Base-by-base conservation (phyloP, 2,329 filamentous ascomycete species). In the Sarocladiaceae sp. region DNA sequence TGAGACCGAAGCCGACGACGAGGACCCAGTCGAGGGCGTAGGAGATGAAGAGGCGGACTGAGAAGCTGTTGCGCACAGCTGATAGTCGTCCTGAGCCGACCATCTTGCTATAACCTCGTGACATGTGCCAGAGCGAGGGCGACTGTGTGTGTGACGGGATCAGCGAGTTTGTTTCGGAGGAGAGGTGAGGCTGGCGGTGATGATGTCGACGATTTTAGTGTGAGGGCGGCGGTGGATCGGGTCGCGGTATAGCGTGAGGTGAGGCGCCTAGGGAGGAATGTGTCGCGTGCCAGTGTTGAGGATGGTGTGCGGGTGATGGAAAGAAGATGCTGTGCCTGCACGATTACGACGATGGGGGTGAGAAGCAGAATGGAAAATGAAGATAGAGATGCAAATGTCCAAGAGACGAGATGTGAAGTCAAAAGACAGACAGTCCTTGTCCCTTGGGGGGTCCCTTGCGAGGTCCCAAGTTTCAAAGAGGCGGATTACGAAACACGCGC, bases 1-100 rank as follows among this genome's bases (percentile, higher is more conserved):
- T 67, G 13, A 68, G 73, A 20, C 72, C 79, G 26, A 80, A 73
- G 39, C 61, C 69, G 35, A 85, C 63, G 49, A 86, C 76, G 39
- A 85, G 65, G 16, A 86, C 60, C 86, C 86, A 91, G 65, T 90
- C 86, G 47, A 87, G 64, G 43, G 83, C 62, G 58, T 90, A 90
- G 18, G 83, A 85, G n/a, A 78, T 55, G 37, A 85, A 49, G 33
- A 69, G 54, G 19, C 59, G 54, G 10, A 61, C 44, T 3, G 63
- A 59, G 49, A 64, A 53, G 49, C 50, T 49, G 41, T 51, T 48
- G 34, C 51, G 50, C 37, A 46, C 51, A 50, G 48, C 48, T 41
- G 34, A 53, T 15, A 44, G 49, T 39, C 21, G 50, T 46, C 48
- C 50, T 20, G 52, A 42, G 20, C 49, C 50, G 48, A 50, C 50